A percentile compares a stretch with the other conserved stretches of the same genome.
phyloP scores from a whole-genome alignment of 257 asterid species.

The Craterostigma plantagineum region DNA sequence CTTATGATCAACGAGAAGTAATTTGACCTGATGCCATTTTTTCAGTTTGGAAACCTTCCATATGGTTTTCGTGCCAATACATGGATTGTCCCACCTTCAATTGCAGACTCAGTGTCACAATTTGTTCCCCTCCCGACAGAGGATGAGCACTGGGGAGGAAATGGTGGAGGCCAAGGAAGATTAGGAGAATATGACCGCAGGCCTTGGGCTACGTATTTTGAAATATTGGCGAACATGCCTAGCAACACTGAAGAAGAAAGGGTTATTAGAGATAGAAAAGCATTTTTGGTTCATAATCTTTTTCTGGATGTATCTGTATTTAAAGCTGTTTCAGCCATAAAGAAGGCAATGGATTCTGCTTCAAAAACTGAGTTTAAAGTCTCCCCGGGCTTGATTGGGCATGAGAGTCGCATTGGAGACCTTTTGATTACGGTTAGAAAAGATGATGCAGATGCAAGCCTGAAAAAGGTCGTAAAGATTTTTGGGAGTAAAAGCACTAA shows the following conservation, averaged over 20 bases:
- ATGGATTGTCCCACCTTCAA: constrained; percentile 81
- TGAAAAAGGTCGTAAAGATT: constrained; percentile 35
- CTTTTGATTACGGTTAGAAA: constrained; percentile 48
- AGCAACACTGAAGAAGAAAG: constrained; percentile 96
- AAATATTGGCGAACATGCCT: constrained; percentile 63
- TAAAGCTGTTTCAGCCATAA: constrained; percentile 81
- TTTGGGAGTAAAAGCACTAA: constrained; percentile 20
- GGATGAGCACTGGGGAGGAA: constrained; percentile 91
- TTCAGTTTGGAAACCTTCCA: constrained; percentile 98
- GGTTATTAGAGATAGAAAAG: constrained; percentile 86
- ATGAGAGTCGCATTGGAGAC: constrained; percentile 54
- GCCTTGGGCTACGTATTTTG: constrained; percentile 89
- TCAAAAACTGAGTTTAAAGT: constrained; percentile 16
- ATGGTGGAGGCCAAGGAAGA: constrained; percentile 91
- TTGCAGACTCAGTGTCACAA: constrained; percentile 30
- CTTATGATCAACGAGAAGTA: too few relatives aligned
- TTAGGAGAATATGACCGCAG: constrained; percentile 57
- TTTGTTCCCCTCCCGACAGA: constrained; percentile 57
- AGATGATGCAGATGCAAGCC: constrained; percentile 47
- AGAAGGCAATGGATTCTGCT: constrained; percentile 33
- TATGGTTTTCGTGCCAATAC: constrained; percentile 95
- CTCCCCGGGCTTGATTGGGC: constrained; percentile 39
- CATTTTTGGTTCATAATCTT: constrained; percentile 87
- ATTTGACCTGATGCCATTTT: constrained; percentile 28
- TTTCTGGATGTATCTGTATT: constrained; percentile 70